Evolutionary conservation across 2,329 filamentous ascomycete genomes (phyloP).

Genomic region (Emergomyces pasteurianus): DNA sequence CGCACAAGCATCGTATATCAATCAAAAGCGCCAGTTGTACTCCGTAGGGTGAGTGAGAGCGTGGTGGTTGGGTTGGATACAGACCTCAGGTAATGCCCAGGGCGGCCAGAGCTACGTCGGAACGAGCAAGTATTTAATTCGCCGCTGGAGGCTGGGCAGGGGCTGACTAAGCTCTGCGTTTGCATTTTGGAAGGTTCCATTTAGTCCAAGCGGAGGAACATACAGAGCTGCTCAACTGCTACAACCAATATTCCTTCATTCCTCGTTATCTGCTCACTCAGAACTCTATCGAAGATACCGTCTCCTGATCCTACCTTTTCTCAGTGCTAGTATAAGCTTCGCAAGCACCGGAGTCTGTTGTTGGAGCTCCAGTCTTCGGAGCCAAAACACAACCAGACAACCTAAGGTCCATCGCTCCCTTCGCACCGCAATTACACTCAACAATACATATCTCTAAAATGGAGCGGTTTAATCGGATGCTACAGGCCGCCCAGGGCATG

Average conservation of each 20-base stretch:
- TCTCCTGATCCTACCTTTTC: background rate
- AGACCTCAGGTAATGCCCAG: background rate
- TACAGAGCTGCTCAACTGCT: no score
- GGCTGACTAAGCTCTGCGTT: background rate
- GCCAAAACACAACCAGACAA: background rate
- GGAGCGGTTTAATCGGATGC: constrained; percentile 86
- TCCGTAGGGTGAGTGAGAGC: background rate
- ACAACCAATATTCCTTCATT: background rate
- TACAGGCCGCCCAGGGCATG: constrained; percentile 59
- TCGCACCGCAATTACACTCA: background rate
- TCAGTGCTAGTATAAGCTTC: background rate
- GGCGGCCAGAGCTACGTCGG: background rate
- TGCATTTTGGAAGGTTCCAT: background rate
- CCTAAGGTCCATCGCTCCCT: background rate
- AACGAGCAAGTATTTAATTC: background rate
- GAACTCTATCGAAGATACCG: background rate
- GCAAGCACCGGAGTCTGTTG: background rate
- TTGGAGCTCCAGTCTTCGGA: background rate
- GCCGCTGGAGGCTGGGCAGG: background rate
- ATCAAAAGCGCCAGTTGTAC: background rate
- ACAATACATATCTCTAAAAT: constrained; percentile 38
- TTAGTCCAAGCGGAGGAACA: no score
- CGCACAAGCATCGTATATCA: background rate
- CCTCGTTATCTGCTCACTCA: background rate
- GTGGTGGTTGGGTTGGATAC: background rate